These are phyloP conservation scores for Metschnikowia shivogae DNA, from an alignment of 805 yeast genomes.

Conservation along the genomic window DNA sequence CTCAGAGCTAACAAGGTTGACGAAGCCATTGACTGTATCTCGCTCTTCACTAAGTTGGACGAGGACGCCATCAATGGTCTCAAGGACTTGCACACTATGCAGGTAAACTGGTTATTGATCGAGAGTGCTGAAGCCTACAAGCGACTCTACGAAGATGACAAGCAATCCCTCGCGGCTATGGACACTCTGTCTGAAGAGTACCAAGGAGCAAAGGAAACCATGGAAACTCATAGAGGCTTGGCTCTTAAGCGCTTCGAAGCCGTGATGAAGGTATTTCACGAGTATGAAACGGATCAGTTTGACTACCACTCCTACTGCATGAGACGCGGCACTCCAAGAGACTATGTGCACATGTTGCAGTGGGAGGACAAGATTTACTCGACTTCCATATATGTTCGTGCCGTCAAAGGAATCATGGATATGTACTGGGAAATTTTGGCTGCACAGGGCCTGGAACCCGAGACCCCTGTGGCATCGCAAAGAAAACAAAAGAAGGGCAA, in stretches of 20 bases:
- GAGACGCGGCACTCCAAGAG: conserved; percentile 85
- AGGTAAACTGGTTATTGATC: conserved; percentile 82
- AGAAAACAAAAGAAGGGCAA: conserved; percentile 59
- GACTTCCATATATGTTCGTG: conserved; percentile 70
- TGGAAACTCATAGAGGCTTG: conserved; percentile 54
- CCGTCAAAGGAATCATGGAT: conserved; percentile 58
- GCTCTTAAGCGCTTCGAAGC: conserved; percentile 76
- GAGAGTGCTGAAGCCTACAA: conserved; percentile 82
- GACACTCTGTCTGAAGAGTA: conserved; percentile 23
- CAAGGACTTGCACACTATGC: conserved; percentile 81
- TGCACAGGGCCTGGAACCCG: conserved; percentile 19
- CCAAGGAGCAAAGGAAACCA: conserved; percentile 24
- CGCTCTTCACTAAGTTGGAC: conserved; percentile 75
- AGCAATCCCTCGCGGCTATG: conserved; percentile 17
- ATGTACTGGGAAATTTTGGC: conserved; percentile 46
- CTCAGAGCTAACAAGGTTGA: conserved; percentile 71
- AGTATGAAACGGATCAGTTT: conserved; percentile 76
- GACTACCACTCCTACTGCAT: conserved; percentile 93
- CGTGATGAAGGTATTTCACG: conserved; percentile 61
- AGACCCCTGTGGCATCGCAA: conserved; percentile 21
- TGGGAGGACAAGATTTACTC: conserved; percentile 80
- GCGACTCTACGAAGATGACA: conserved; percentile 45
- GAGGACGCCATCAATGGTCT: conserved; percentile 81
- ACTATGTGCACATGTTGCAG: conserved; percentile 66
- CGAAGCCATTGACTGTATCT: conserved; percentile 67